Base-by-base conservation (phyloP, 306 rosid species). In the Castanea crenata region DNA sequence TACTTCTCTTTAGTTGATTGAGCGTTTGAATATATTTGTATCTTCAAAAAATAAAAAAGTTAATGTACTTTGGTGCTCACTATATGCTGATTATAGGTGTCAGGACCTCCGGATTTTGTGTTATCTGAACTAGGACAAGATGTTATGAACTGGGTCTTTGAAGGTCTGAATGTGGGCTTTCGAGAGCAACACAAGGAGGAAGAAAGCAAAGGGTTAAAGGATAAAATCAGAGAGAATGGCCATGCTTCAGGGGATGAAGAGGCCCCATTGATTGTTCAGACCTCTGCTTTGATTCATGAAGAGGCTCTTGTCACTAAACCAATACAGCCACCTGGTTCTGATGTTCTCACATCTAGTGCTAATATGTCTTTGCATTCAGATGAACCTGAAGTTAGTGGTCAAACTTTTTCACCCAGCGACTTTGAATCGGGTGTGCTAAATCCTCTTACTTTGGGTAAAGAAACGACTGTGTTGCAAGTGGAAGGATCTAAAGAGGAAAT, bases 51-150 rank as follows among this genome's bases (percentile, higher is more conserved):
- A 12, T 49, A 49, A 12, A 49, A 49, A 10, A 1, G 3, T 25
- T 19, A 41, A 55, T 62, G 9, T 76, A 27, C 14, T 83, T 3
- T 31, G 56, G 59, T 63, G 32, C 49, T 80, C 9, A 29, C 64
- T 35, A 52, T 19, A 1, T 68, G 52, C 52, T 38, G 29, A 68
- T 71, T 71, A 58, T 85, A 91, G 97, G 78, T 81, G 76, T 81
- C 74, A 4, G 81, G 83, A 61, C 84, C 55, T 12, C 78, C 91
- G 16, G 83, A 85, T 55, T 87, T 82, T 80, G 92, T 90, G 4
- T 85, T 89, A 64, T 84, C 90, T 23, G 87, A 86, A 54, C 88
- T 84, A 54, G 96, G 90, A 75, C 85, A 86, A 69, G 74, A 73
- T 68, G 85, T 79, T 49, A 84, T 87, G 78, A 91, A 83, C 80